Percentiles rank a stretch among this genome's conserved stretches.
Conservation (phyloP, 2,329 filamentous ascomycete genomes). For the Colletotrichum plurivorum region DNA sequence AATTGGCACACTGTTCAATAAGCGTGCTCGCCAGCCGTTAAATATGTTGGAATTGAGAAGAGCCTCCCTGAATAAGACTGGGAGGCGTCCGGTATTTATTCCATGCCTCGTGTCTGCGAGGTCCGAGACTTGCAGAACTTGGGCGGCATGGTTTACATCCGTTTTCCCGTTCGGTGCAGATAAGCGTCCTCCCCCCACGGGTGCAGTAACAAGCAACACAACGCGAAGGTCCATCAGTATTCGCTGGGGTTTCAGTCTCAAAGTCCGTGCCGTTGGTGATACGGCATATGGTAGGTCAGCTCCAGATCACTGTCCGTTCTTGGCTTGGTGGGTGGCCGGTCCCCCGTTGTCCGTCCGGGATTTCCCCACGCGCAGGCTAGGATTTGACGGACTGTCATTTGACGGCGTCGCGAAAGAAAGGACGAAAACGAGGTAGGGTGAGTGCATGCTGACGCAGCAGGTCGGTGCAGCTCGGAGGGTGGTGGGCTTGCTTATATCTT, state of each 20-base stretch:
- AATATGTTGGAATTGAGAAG: neutral
- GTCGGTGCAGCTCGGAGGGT: neutral
- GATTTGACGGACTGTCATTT: constrained; percentile 18
- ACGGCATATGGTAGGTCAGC: constrained; percentile 33
- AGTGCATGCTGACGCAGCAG: constrained; percentile 3
- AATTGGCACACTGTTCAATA: neutral
- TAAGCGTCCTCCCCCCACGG: constrained; percentile 17
- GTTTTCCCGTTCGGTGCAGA: constrained; percentile 9
- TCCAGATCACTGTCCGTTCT: constrained; percentile 12
- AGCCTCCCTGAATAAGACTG: neutral
- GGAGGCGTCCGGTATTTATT: constrained; percentile 27
- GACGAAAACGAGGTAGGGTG: constrained; percentile 11
- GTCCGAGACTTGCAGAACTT: constrained; percentile 25
- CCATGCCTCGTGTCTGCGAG: neutral
- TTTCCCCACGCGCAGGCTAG: constrained; percentile 35
- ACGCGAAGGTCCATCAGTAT: constrained; percentile 22
- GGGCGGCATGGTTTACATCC: constrained; percentile 12
- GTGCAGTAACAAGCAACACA: constrained; percentile 10
- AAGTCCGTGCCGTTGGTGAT: constrained; percentile 34
- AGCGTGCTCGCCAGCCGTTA: neutral
- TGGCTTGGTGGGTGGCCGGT: constrained; percentile 22
- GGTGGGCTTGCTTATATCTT: constrained; percentile 15
- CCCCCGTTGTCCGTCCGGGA: constrained; percentile 35
- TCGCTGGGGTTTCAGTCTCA: constrained; percentile 35
- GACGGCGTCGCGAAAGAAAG: constrained; percentile 20